Evolutionary conservation across 495 filamentous ascomycete species (phyloP).

Genomic region (Podospora appendiculata): DNA sequence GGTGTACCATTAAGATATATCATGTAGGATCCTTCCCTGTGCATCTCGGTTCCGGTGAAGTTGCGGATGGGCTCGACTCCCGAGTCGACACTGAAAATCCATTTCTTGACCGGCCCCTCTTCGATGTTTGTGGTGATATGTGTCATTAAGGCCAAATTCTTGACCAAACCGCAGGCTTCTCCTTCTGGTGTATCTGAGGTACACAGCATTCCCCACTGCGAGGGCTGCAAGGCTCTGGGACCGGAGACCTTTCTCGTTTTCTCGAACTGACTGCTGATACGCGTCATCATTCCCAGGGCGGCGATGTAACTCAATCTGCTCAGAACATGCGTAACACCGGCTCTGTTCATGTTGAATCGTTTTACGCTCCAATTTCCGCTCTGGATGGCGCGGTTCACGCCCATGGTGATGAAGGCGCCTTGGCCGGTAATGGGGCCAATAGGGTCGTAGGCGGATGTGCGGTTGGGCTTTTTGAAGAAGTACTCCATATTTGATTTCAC

Average conservation of each 20-base stretch:
- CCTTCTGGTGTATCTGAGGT: constrained; percentile 96
- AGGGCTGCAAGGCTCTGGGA: constrained; percentile 90
- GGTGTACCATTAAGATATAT: constrained; percentile 95
- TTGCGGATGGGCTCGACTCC: constrained; percentile 48
- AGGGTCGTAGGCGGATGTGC: constrained; percentile 81
- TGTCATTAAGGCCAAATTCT: constrained; percentile 98
- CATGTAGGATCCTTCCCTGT: constrained; percentile 73
- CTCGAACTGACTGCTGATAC: constrained; percentile 96
- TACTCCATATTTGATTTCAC: constrained; percentile 91
- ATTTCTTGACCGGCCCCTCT: constrained; percentile 73
- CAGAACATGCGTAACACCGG: constrained; percentile 92
- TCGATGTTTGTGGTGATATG: constrained; percentile 96
- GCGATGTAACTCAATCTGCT: constrained; percentile 94
- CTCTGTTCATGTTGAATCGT: constrained; percentile 96
- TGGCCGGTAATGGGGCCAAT: constrained; percentile 66
- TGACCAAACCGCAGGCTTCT: constrained; percentile 94
- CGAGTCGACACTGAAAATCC: constrained; percentile 71
- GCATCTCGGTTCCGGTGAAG: constrained; percentile 72
- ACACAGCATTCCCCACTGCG: constrained; percentile 96
- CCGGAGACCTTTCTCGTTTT: constrained; percentile 95
- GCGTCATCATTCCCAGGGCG: constrained; percentile 99
- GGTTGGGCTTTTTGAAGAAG: constrained; percentile 79
- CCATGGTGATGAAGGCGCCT: constrained; percentile 73
- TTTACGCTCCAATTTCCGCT: constrained; percentile 97
- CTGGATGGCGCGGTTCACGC: constrained; percentile 88